Conservation (phyloP, 805 yeast genomes). For the Yarrowia porcina region DNA sequence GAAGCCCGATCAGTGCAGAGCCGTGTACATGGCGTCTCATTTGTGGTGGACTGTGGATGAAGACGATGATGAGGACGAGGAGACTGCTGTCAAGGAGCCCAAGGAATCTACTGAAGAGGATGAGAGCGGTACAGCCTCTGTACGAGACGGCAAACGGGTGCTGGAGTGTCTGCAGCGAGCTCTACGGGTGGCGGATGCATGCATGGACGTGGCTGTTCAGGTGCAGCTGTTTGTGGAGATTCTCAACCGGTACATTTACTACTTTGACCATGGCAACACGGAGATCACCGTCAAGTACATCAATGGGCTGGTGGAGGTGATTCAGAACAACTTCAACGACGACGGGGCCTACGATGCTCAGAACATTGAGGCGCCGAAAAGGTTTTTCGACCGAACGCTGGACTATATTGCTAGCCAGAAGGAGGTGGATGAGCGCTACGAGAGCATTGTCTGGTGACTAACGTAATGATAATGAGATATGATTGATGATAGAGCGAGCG, state of each 20-base stretch:
- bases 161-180: conserved; percentile 89
- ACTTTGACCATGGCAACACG: conserved; percentile 74
- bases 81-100: conserved; percentile 37
- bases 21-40: conserved; percentile 84
- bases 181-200: conserved; percentile 86
- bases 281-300: conserved; percentile 69
- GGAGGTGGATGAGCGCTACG: conserved; percentile 65
- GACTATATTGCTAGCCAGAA: conserved; percentile 67
- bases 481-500: not conserved
- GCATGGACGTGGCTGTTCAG: conserved; percentile 73
- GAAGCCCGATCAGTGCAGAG: conserved; percentile 92
- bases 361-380: conserved; percentile 42
- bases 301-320: conserved; percentile 81
- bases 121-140: not conserved
- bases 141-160: conserved; percentile 57
- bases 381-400: conserved; percentile 69
- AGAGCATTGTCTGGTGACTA: conserved; percentile 43
- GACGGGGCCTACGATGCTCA: conserved; percentile 30
- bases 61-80: conserved; percentile 48
- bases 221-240: conserved; percentile 86
- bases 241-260: conserved; percentile 78
- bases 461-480: conserved; percentile 24
- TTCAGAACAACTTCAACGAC: conserved; percentile 42
- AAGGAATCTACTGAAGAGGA: conserved; percentile 26
- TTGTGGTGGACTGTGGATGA: conserved; percentile 88